These are phyloP conservation scores for Pycnococcus provasolii DNA, from an alignment of 139 green algal genomes.

Conservation along the genomic window DNA sequence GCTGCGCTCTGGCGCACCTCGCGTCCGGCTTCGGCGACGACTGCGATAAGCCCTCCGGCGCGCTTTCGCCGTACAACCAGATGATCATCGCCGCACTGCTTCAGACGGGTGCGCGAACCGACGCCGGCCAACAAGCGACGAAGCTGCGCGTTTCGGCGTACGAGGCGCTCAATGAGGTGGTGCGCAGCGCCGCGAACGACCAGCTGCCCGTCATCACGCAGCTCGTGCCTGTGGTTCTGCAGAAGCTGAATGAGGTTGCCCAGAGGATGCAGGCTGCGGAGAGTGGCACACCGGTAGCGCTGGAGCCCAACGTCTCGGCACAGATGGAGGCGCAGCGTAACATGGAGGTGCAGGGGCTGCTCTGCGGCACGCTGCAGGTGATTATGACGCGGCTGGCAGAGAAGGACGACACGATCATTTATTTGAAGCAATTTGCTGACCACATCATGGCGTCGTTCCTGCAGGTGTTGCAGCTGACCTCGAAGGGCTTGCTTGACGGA, in stretches of 20 bases:
- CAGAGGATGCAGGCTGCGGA: constrained; percentile 40
- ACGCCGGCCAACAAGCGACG: constrained; percentile 19
- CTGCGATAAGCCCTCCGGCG: constrained; percentile 24
- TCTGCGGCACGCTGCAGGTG: constrained; percentile 85
- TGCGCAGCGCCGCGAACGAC: constrained; percentile 55
- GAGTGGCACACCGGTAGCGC: not conserved
- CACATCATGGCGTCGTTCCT: constrained; percentile 64
- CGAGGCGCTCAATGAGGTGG: constrained; percentile 92
- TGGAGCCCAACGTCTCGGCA: not conserved
- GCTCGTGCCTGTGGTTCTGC: constrained; percentile 64
- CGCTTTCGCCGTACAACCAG: constrained; percentile 67
- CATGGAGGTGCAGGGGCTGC: constrained; percentile 61
- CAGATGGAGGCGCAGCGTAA: constrained; percentile 41
- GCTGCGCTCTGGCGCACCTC: constrained; percentile 72
- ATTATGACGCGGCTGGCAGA: constrained; percentile 75
- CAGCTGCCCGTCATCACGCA: constrained; percentile 59
- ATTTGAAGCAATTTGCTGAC: constrained; percentile 63
- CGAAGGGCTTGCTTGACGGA: constrained; percentile 24
- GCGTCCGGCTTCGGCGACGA: constrained; percentile 9
- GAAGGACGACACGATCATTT: constrained; percentile 49
- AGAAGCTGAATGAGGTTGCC: constrained; percentile 52
- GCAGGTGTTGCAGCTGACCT: constrained; percentile 38
- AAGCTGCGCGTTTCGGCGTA: constrained; percentile 67
- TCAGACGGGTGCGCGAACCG: constrained; percentile 37
- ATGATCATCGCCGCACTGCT: constrained; percentile 68